Percentiles rank a stretch among this genome's conserved stretches.
phyloP scores from a whole-genome alignment of 2,329 filamentous ascomycete species.

The Neofusicoccum laricinum region DNA sequence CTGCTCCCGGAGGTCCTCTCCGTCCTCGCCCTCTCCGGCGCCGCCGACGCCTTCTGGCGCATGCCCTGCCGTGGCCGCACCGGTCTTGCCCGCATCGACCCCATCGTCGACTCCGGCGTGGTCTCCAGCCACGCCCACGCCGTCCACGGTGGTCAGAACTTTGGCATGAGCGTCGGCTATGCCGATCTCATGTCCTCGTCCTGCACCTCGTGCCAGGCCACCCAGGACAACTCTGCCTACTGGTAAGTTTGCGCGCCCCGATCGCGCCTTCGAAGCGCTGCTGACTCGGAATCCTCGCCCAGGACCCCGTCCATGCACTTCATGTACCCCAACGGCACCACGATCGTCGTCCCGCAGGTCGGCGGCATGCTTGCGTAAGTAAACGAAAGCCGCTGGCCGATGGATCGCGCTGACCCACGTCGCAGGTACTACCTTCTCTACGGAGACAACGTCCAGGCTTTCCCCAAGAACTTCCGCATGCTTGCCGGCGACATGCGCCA shows the following conservation, averaged over 20 bases:
- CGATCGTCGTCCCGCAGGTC: conserved; percentile 62
- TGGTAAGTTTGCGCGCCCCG: conserved; percentile 45
- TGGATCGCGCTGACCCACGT: conserved; percentile 35
- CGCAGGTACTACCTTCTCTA: conserved; percentile 74
- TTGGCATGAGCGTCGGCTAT: conserved; percentile 61
- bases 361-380: conserved; percentile 40
- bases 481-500: conserved; percentile 62
- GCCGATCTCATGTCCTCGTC: conserved; percentile 59
- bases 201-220: conserved; percentile 69
- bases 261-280: neutral
- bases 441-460: conserved; percentile 65
- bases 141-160: conserved; percentile 65
- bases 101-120: conserved; percentile 61
- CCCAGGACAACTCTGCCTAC: conserved; percentile 68
- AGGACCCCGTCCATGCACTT: conserved; percentile 67
- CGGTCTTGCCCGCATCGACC: conserved; percentile 61
- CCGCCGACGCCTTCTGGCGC: conserved; percentile 64
- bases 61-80: conserved; percentile 66
- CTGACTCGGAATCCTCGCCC: neutral
- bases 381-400: neutral
- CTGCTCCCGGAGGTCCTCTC: conserved; percentile 15
- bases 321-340: conserved; percentile 58
- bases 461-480: conserved; percentile 70
- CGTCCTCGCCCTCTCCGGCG: conserved; percentile 31
- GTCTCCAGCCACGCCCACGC: conserved; percentile 62